Percentiles rank a stretch among this genome's conserved stretches.
Conservation (phyloP, 306 rosid species). For the Neltuma alba region DNA sequence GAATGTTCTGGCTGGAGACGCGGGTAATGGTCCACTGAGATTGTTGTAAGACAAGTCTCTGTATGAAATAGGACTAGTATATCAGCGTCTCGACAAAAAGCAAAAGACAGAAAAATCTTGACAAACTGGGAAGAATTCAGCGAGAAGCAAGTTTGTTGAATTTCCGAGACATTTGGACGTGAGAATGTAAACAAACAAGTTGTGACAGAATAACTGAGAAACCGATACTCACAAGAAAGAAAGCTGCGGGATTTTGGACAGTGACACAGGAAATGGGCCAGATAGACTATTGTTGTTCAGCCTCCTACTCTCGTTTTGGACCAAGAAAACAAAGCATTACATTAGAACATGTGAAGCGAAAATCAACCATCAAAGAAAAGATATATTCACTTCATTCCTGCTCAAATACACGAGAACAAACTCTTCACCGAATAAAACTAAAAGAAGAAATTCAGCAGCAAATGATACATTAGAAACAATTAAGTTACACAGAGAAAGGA, state of each 20-base stretch:
- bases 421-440: not conserved
- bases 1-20: slow-evolving; percentile 86
- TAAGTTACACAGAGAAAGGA: not conserved
- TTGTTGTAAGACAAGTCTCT: slow-evolving; percentile 97
- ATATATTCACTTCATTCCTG: not conserved
- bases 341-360: slow-evolving; percentile 9
- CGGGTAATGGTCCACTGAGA: slow-evolving; percentile 93
- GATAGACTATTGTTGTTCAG: slow-evolving; percentile 94
- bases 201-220: no score
- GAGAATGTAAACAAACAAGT: no score
- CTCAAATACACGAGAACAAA: not conserved
- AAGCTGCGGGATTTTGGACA: slow-evolving; percentile 79
- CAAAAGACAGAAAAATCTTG: slow-evolving; percentile 16
- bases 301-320: slow-evolving; percentile 70
- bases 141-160: slow-evolving; percentile 35
- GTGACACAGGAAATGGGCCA: slow-evolving; percentile 80
- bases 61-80: slow-evolving; percentile 36
- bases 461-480: not conserved
- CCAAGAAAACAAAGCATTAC: slow-evolving; percentile 39
- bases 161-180: slow-evolving; percentile 47
- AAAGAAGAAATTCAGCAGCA: not conserved
- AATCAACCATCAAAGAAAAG: not conserved
- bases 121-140: slow-evolving; percentile 31
- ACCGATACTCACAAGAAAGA: slow-evolving; percentile 98
- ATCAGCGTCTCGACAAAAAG: slow-evolving; percentile 25